A percentile compares a stretch with the other conserved stretches of the same genome.
phyloP scores from a whole-genome alignment of 2,329 filamentous ascomycete genomes.

The Achaetomium macrosporum region DNA sequence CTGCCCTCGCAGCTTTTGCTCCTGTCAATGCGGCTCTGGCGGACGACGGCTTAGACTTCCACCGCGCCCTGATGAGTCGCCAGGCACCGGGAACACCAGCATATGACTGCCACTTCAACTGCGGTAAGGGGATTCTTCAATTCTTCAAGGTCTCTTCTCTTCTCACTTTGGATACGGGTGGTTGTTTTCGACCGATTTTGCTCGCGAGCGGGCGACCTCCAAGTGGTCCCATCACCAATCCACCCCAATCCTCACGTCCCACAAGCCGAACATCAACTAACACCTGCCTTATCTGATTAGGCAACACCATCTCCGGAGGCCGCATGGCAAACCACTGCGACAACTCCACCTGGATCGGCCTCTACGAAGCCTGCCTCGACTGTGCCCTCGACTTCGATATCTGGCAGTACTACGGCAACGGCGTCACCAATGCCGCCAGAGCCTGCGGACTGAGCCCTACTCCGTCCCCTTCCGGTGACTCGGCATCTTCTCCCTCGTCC shows the following conservation, averaged over 20 bases:
- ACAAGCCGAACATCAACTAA: not conserved
- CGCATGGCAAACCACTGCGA: conserved; percentile 33
- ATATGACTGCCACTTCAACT: conserved; percentile 46
- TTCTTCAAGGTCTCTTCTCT: not conserved
- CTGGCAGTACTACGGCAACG: conserved; percentile 39
- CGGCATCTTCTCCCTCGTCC: not conserved
- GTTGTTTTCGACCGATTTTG: too few relatives aligned
- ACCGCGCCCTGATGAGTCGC: conserved; percentile 29
- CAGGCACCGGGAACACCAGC: conserved; percentile 39
- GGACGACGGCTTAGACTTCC: not conserved
- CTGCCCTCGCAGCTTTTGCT: conserved; percentile 1
- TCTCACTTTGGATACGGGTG: too few relatives aligned
- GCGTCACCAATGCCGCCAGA: conserved; percentile 30
- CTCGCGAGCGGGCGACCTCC: too few relatives aligned
- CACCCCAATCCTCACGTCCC: not conserved
- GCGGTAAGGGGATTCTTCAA: conserved; percentile 34
- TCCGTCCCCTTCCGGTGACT: conserved; percentile 9
- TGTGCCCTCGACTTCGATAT: conserved; percentile 40
- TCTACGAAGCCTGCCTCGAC: conserved; percentile 39
- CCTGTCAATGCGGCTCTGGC: conserved; percentile 4
- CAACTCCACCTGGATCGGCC: conserved; percentile 34
- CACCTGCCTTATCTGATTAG: conserved; percentile 14
- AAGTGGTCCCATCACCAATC: too few relatives aligned
- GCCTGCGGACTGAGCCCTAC: conserved; percentile 26
- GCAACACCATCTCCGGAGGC: conserved; percentile 33